Conservation (phyloP, 495 filamentous ascomycete species). For the Aspergillus egyptiacus region DNA sequence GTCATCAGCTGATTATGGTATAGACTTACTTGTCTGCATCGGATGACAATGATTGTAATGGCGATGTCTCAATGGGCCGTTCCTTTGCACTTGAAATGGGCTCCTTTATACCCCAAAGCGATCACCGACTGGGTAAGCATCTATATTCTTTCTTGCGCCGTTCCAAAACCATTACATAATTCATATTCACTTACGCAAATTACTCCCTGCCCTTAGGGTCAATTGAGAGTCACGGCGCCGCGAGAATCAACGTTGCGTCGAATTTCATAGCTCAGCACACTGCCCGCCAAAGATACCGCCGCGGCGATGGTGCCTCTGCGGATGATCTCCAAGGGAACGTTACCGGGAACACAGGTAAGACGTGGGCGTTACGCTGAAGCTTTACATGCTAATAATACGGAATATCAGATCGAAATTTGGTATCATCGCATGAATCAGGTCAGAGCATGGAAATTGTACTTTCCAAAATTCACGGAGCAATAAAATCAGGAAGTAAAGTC, state of each 20-base stretch:
- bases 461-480: conserved; percentile 58
- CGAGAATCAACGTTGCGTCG: conserved; percentile 79
- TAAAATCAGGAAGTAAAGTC: conserved; percentile 56
- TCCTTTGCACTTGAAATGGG: conserved; percentile 95
- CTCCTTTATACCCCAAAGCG: conserved; percentile 74
- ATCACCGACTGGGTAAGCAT: conserved; percentile 65
- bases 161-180: neutral
- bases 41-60: conserved; percentile 78
- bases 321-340: conserved; percentile 13
- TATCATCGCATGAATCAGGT: conserved; percentile 15
- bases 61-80: conserved; percentile 85
- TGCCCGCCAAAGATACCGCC: conserved; percentile 89
- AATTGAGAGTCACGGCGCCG: conserved; percentile 64
- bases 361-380: neutral
- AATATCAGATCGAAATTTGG: neutral
- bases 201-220: conserved; percentile 34
- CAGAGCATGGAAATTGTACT: conserved; percentile 28
- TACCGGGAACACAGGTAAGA: conserved; percentile 13
- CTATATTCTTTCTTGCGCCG: neutral
- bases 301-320: conserved; percentile 55
- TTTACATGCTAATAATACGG: conserved; percentile 4
- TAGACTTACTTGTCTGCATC: conserved; percentile 90
- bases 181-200: neutral
- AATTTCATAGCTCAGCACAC: conserved; percentile 97
- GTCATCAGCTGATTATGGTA: conserved; percentile 9